A percentile compares a stretch with the other conserved stretches of the same genome.
These are phyloP conservation scores for Cryptococcus sp. DNA, from an alignment of 1,284 basidiomycete species.

Conservation along the genomic window DNA sequence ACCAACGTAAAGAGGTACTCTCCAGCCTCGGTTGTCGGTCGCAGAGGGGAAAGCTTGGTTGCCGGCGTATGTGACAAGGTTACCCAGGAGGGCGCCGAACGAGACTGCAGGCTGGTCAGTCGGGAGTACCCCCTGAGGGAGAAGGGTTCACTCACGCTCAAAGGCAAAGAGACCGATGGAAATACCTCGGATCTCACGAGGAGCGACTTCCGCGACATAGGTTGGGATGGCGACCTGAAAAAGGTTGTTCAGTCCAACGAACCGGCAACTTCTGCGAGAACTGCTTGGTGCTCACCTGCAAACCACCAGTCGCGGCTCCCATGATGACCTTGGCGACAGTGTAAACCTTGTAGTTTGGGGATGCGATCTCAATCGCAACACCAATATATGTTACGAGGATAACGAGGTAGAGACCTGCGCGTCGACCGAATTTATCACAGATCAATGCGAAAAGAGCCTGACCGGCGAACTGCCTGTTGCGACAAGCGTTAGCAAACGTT, in stretches of 20 bases:
- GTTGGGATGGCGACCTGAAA: slow-evolving; percentile 13
- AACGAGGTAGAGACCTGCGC: slow-evolving; percentile 13
- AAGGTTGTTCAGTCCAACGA: too few relatives aligned
- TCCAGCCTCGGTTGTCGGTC: slow-evolving; percentile 9
- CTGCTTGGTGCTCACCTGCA: background rate
- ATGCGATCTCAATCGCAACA: slow-evolving; percentile 25
- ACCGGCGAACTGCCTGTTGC: slow-evolving; percentile 13
- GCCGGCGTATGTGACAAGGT: slow-evolving; percentile 19
- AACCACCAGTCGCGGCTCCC: slow-evolving; percentile 22
- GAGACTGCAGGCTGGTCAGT: slow-evolving; percentile 3
- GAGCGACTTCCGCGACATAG: slow-evolving; percentile 24
- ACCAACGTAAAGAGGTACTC: slow-evolving; percentile 25
- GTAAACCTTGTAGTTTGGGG: slow-evolving; percentile 20
- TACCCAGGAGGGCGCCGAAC: slow-evolving; percentile 20
- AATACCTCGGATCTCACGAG: slow-evolving; percentile 26
- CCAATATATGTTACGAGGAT: slow-evolving; percentile 25
- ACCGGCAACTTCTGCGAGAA: too few relatives aligned
- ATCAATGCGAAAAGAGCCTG: slow-evolving; percentile 13
- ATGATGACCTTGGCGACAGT: slow-evolving; percentile 25
- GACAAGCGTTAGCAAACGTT: background rate
- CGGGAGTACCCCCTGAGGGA: too few relatives aligned
- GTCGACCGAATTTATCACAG: slow-evolving; percentile 21
- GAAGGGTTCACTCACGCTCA: slow-evolving; percentile 5
- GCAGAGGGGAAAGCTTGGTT: slow-evolving; percentile 9
- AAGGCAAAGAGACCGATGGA: slow-evolving; percentile 21